Percentiles rank a stretch among this genome's conserved stretches.
Evolutionary conservation across 2,329 filamentous ascomycete genomes (phyloP).

Genomic region (Penicillium griseofulvum): DNA sequence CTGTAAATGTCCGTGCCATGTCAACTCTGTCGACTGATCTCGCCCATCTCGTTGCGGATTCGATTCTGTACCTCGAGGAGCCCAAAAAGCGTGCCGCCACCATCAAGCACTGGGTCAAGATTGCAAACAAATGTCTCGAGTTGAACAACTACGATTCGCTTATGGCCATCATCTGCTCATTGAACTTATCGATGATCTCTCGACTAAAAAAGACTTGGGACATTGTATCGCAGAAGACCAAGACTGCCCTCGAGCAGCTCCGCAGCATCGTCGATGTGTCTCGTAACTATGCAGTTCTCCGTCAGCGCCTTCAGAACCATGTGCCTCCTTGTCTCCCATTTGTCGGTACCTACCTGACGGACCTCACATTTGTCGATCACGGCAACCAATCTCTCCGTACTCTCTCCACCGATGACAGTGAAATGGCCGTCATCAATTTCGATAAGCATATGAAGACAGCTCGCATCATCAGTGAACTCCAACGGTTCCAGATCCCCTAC

Average conservation of each 20-base stretch:
- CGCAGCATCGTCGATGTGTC: slow-evolving; percentile 84
- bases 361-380: slow-evolving; percentile 92
- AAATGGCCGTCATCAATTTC: slow-evolving; percentile 87
- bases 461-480: slow-evolving; percentile 91
- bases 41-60: slow-evolving; percentile 88
- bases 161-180: slow-evolving; percentile 93
- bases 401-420: slow-evolving; percentile 62
- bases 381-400: slow-evolving; percentile 85
- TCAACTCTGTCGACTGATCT: slow-evolving; percentile 88
- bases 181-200: slow-evolving; percentile 87
- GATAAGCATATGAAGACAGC: slow-evolving; percentile 95
- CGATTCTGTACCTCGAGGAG: slow-evolving; percentile 83
- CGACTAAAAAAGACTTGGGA: slow-evolving; percentile 93
- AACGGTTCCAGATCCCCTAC: slow-evolving; percentile 94
- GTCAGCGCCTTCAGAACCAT: slow-evolving; percentile 77
- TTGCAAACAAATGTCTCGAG: slow-evolving; percentile 80
- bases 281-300: slow-evolving; percentile 85
- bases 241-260: slow-evolving; percentile 72
- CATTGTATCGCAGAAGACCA: slow-evolving; percentile 76
- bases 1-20: slow-evolving; percentile 91
- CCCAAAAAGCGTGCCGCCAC: slow-evolving; percentile 84
- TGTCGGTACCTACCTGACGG: slow-evolving; percentile 92
- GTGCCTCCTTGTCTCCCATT: slow-evolving; percentile 92
- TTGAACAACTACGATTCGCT: slow-evolving; percentile 94
- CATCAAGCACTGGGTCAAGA: slow-evolving; percentile 98